Base-by-base conservation (phyloP, 2,329 filamentous ascomycete genomes). In the Trichoderma endophyticum region DNA sequence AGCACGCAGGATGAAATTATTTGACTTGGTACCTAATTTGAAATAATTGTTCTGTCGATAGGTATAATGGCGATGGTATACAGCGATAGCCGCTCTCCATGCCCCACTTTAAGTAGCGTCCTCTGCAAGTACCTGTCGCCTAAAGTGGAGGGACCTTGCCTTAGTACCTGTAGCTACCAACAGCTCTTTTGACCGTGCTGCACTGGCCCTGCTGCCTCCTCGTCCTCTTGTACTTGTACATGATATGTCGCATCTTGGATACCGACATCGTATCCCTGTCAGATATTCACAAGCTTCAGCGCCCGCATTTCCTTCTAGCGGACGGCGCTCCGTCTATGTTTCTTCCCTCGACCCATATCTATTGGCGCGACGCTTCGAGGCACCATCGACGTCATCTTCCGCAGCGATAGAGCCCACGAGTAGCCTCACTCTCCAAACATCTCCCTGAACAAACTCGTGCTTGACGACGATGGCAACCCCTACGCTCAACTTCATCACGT, bases 401-500 rank as follows among this genome's bases (percentile, higher is more conserved):
- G 36, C 36, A 43, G 66, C 26, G 66, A 48, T 30, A 43, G 36
- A 32, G 26, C 32, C 56, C 30, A 48, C 28, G 57, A 61, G 56
- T 21, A 28, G 32, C 66, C 66, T 69, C 66, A 30, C 26, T 34
- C 48, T 6, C 56, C 43, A 51, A 21, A 51, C n/a, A 28, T 15
- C 48, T 34, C n/a, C 48, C 21, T n/a, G 30, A 24, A 39, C 8
- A 62, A 36, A 24, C 48, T 66, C 30, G 18, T 36, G 69, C 73
- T 73, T 79, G 84, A 76, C 56, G 18, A 69, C 66, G 73, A 93
- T 93, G 91, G 84, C 90, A 75, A 87, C 80, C 75, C 91, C 92
- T 81, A 85, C 90, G 63, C 94, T 98, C 86, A 99, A 99, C 83
- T 99, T 97, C 84, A 94, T 99, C 78, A 98, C 95, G 56, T 99